A percentile compares a stretch with the other conserved stretches of the same genome.
phyloP scores from a whole-genome alignment of 2,329 filamentous ascomycete species.

The Claviceps sp. region DNA sequence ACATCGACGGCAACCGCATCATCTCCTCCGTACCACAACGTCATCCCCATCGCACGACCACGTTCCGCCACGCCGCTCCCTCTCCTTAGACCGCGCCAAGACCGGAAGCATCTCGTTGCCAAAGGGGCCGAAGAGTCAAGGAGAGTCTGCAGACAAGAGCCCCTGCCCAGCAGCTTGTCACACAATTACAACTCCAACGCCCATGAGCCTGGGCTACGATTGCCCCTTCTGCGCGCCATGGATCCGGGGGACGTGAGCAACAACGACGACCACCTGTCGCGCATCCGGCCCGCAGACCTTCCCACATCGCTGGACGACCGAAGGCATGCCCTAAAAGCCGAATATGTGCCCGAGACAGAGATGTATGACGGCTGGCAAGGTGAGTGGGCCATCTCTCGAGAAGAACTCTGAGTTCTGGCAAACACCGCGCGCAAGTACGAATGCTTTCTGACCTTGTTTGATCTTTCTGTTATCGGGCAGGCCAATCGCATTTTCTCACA shows the following conservation, averaged over 20 bases:
- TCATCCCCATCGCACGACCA: conserved; percentile 1
- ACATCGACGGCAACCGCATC: too few species aligned
- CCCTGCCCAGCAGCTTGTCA: neutral
- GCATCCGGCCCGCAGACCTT: conserved; percentile 63
- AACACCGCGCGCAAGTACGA: neutral
- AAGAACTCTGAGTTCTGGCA: neutral
- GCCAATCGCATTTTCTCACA: conserved; percentile 89
- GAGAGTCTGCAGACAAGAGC: neutral
- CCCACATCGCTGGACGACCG: conserved; percentile 88
- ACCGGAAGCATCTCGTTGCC: too few species aligned
- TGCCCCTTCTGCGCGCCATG: conserved; percentile 33
- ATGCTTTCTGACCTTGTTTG: conserved; percentile 1
- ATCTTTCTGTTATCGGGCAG: conserved; percentile 32
- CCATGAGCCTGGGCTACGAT: conserved; percentile 21
- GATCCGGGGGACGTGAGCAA: conserved; percentile 40
- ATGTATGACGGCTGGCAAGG: conserved; percentile 99
- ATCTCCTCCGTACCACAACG: too few species aligned
- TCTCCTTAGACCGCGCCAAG: neutral
- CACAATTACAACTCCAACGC: conserved; percentile 6
- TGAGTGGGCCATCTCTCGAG: conserved; percentile 10
- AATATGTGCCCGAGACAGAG: conserved; percentile 68
- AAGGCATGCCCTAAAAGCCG: conserved; percentile 48
- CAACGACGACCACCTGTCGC: conserved; percentile 28
- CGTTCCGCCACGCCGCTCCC: neutral
- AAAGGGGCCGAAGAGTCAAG: too few species aligned